Base-by-base conservation (phyloP, 1,284 basidiomycete genomes). In the Melanopsichium pennsylvanicum region DNA sequence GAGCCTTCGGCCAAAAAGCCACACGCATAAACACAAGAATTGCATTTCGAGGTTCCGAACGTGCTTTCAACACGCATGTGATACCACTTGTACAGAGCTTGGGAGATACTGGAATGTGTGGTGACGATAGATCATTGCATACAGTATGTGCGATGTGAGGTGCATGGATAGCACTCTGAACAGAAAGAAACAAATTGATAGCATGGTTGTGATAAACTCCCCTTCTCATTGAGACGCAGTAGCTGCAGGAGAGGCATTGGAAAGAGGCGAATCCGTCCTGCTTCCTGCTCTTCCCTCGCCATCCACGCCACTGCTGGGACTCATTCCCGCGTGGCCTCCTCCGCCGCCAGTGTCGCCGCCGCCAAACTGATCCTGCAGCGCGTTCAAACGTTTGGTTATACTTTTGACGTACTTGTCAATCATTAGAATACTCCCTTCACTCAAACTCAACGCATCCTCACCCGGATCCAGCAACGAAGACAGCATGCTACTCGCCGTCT, bases 401-500 rank as follows among this genome's bases (percentile, higher is more conserved):
- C 74, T 76, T 54, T 69, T 70, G 51, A 78, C 51, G 37, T 76
- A 80, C 54, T 73, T 77, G 41, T 78, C 75, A 36, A 80, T 72
- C 39, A 72, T 74, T 16, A 49, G 38, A n/a, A 75, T 62, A 22
- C 75, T 72, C 23, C 63, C 68, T 34, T 72, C 58, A 32, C 70
- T 71, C 18, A 79, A 50, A 13, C 70, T 70, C 55, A 76, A 40
- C 7, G 87, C 88, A 76, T 93, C 90, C 72, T 97, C 85, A 3
- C 90, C 85, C 61, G 94, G 91, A 79, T 98, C 95, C 75, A 95
- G 88, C 5, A 97, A 85, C 0, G 92, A 90, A 69, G 91, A 90
- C 22, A 98, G 84, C 79, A 94, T 90, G 90, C 92, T 95, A 16
- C 96, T 82, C 0, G 93, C 92, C 63, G 92, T 92, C 79, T 97